Percentiles rank a stretch among this genome's conserved stretches.
These are phyloP conservation scores for Vitis labrusca DNA, from an alignment of 164 flowering plant genomes.

Conservation along the genomic window DNA sequence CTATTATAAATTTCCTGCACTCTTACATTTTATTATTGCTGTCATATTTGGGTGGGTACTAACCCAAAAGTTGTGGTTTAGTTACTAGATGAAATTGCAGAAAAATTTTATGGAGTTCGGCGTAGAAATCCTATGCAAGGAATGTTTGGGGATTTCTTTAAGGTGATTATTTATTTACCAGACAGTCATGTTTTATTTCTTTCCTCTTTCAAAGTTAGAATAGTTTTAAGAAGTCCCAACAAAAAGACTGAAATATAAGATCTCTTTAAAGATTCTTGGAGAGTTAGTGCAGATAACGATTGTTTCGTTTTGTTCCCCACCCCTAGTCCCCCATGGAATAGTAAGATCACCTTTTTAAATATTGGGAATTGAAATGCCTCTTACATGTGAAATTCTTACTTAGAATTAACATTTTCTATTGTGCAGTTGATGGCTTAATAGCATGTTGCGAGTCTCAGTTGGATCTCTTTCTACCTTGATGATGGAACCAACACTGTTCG, in stretches of 20 bases:
- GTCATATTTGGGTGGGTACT: conserved; percentile 5
- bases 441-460: too few relatives aligned
- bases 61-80: conserved; percentile 25
- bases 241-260: not conserved
- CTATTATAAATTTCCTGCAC: not conserved
- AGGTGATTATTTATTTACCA: conserved; percentile 40
- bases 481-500: too few relatives aligned
- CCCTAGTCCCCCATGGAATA: too few relatives aligned
- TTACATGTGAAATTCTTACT: too few relatives aligned
- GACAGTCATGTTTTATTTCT: not conserved
- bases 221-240: not conserved
- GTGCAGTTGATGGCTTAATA: too few relatives aligned
- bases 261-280: not conserved
- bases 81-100: conserved; percentile 85
- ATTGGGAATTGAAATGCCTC: too few relatives aligned
- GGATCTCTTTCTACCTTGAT: too few relatives aligned
- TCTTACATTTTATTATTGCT: not conserved
- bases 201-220: too few relatives aligned
- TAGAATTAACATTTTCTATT: too few relatives aligned
- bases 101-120: conserved; percentile 75
- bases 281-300: too few relatives aligned
- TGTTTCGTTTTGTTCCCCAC: too few relatives aligned
- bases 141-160: conserved; percentile 82
- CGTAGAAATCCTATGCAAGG: conserved; percentile 84
- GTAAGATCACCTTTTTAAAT: too few relatives aligned